Base-by-base conservation (phyloP, 2,329 filamentous ascomycete species). In the Claviceps sp. region DNA sequence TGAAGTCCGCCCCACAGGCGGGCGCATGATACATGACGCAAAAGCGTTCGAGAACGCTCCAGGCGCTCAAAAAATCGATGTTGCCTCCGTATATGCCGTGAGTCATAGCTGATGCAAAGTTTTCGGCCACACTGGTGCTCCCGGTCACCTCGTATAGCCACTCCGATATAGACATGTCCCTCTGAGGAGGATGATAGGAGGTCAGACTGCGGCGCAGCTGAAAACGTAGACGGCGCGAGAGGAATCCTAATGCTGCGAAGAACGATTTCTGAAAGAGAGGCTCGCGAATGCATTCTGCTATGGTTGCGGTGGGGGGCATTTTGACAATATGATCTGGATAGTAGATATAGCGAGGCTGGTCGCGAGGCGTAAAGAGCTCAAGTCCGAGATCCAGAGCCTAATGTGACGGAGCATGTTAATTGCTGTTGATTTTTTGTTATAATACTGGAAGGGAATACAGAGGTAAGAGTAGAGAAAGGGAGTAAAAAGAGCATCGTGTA, bases 51-150 rank as follows among this genome's bases (percentile, higher is more conserved):
- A 67, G 58, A 9, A 83, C 71, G 49, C 79, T 81, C 59, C 80
- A 81, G 47, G 80, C 81, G 66, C 89, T 95, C 49, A 97, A 72
- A 62, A 84, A 77, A 64, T 86, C 81, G 47, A 95, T 80, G 67
- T 96, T 86, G 5, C 93, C 93, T 22, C 90, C 93, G 66, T 94
- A 95, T 54, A 97, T 88, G 43, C 93, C 93, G 66, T 97, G 93
- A 50, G 88, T 61, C 62, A 82, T 70, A 50, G 84, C 88, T 5
- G 88, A 95, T 6, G 81, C 68, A 18, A 95, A 51, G 60, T 94
- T 90, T 58, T 93, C 75, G 14, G 81, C 80, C 6, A 86, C 57
- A 37, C 61, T 53, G 41, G 56, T 51, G 56, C 62, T 63, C 41
- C 61, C 59, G 48, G 55, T 63, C 41, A 68, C 50, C 16, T 57